Conservation (phyloP, 345 rosid species). For the Heritiera littoralis region DNA sequence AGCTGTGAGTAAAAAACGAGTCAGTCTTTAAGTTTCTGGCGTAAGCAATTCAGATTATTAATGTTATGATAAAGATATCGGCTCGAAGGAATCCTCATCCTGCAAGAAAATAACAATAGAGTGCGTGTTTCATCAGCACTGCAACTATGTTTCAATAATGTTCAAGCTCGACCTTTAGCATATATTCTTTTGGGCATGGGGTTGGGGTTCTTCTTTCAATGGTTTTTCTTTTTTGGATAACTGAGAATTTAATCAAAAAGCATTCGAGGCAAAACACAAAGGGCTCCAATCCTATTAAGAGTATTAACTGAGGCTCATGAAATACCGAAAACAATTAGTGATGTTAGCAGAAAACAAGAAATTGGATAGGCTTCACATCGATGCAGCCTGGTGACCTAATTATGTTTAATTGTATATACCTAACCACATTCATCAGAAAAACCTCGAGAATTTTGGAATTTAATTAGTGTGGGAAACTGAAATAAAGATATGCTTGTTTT, state of each 20-base stretch:
- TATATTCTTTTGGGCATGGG: background rate
- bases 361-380: no score
- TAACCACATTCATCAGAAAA: background rate
- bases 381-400: no score
- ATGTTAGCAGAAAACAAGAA: background rate
- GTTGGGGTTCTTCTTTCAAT: background rate
- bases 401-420: no score
- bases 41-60: no score
- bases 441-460: background rate
- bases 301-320: background rate
- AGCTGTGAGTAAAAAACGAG: background rate
- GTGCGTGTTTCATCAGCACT: no score
- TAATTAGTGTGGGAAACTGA: background rate
- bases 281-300: background rate
- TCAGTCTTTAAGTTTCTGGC: background rate
- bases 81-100: no score
- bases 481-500: background rate
- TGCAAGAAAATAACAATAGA: background rate
- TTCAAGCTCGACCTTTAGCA: conserved; percentile 2
- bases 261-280: no score
- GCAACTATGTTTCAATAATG: background rate
- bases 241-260: no score
- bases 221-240: background rate
- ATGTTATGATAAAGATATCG: no score
- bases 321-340: background rate